Conservation (phyloP, 192 early-diverging fungal genomes). For the Chytriomyces hyalinus region DNA sequence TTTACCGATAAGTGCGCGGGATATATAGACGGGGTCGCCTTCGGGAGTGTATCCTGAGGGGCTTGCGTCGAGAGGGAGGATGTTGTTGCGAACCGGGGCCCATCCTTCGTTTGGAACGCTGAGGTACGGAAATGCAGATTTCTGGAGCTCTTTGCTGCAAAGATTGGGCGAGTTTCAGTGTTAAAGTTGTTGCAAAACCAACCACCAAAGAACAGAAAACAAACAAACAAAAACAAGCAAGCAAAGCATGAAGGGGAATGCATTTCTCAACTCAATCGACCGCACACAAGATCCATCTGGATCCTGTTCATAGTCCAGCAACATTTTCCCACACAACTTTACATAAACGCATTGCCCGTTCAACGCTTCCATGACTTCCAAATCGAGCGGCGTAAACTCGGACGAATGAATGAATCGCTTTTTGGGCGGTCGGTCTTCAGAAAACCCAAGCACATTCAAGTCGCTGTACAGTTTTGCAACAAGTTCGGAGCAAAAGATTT, state of each 20-base stretch:
- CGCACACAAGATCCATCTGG: neutral
- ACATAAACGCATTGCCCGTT: neutral
- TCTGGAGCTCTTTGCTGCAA: conserved; percentile 14
- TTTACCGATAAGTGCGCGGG: conserved; percentile 2
- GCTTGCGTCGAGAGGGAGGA: neutral
- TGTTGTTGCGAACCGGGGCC: conserved; percentile 4
- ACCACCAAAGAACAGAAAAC: neutral
- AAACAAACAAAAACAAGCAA: neutral
- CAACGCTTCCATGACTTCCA: conserved; percentile 30
- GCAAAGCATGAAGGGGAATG: neutral
- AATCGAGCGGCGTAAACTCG: conserved; percentile 35
- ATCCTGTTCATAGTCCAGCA: conserved; percentile 9
- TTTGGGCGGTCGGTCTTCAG: neutral
- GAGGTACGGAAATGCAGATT: conserved; percentile 11
- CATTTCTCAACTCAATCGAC: conserved; percentile 21
- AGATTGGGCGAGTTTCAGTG: neutral
- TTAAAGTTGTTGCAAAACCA: neutral
- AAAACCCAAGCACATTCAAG: conserved; percentile 20
- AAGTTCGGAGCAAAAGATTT: conserved; percentile 35
- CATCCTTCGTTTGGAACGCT: conserved; percentile 10
- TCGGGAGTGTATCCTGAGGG: conserved; percentile 21
- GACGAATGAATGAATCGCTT: neutral
- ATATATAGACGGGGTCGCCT: conserved; percentile 16
- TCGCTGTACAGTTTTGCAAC: conserved; percentile 25
- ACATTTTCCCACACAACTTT: conserved; percentile 6